Evolutionary conservation across 768 basidiomycete genomes (phyloP), one percentile per base, ranked within the genome.

Genomic region (Suillus tomentosus): DNA sequence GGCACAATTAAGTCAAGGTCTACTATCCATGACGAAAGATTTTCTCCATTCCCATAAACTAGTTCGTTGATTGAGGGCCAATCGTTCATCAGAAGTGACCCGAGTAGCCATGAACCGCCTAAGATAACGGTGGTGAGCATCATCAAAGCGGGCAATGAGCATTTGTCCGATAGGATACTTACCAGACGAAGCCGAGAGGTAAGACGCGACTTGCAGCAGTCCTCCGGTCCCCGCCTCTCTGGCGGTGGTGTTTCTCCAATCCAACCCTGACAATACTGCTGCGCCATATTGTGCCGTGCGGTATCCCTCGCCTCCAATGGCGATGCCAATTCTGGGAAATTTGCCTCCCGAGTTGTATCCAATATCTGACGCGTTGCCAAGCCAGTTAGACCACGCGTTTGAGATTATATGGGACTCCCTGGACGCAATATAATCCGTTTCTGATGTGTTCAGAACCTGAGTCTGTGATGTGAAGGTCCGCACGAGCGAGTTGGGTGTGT

Each of bases 41-140:
- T 70, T 7, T 69, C 64, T 8, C 79, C 79, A 72, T 85, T 79
- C 3, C 90, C 91, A 54, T 84, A 82, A 1, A 91, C 85, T 60
- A 92, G 75, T 22, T 88, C 81, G 4, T 79, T 73, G 13, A 85
- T 76, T 2, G 69, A 79, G 2, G 89, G 87, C 78, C 87, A 89
- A 69, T 89, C 79, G 67, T 90, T 90, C 71, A 87, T 80, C 27
- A 81, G 71, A 64, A 92, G 75, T 0, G 89, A 92, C 1, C 84
- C 83, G 0, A 84, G 83, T 10, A 88, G 71, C 89, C 89, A 91
- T 2, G 89, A 86, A 3, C 90, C 89, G 24, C 87, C 87, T 87
- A 58, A 6, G 40, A 36, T 14, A 36, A 17, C 53, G 4, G 60
- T 53, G 37, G 53, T 56, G 40, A 55, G 24, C 3, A n/a, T 31